phyloP scores from a whole-genome alignment of 768 basidiomycete genomes.

The Rhizopogon salebrosus region DNA sequence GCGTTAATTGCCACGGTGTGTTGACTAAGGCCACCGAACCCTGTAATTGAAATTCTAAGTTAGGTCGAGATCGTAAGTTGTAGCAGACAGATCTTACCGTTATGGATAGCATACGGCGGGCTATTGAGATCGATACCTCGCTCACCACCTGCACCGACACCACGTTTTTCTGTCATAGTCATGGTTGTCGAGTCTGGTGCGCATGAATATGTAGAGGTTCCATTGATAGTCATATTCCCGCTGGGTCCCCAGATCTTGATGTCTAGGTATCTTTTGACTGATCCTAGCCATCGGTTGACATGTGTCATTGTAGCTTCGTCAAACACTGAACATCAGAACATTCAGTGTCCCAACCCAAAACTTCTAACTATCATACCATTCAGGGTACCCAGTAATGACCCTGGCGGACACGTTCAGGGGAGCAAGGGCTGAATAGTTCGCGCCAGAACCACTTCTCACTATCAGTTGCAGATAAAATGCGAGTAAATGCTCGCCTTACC shows the following conservation, averaged over 20 bases:
- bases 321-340: neutral
- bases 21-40: slow-evolving; percentile 42
- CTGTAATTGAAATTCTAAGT: slow-evolving; percentile 23
- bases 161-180: slow-evolving; percentile 31
- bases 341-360: neutral
- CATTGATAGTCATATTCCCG: slow-evolving; percentile 72
- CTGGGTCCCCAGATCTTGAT: slow-evolving; percentile 63
- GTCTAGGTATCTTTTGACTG: too few species aligned
- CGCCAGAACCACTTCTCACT: slow-evolving; percentile 39
- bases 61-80: neutral
- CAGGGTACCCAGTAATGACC: slow-evolving; percentile 55
- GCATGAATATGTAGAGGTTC: slow-evolving; percentile 48
- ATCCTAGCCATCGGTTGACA: too few species aligned
- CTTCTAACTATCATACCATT: slow-evolving; percentile 42
- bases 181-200: slow-evolving; percentile 10
- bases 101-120: slow-evolving; percentile 69
- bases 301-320: slow-evolving; percentile 52
- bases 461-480: neutral
- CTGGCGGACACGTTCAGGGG: slow-evolving; percentile 50
- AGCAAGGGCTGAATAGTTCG: slow-evolving; percentile 50
- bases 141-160: slow-evolving; percentile 45
- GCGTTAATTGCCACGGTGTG: slow-evolving; percentile 70
- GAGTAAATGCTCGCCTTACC: slow-evolving; percentile 26
- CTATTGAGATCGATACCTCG: slow-evolving; percentile 44
- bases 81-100: slow-evolving; percentile 36